Evolutionary conservation across 495 filamentous ascomycete genomes (phyloP), one percentile per base, ranked within the genome.

Genomic region (Aspergillus saccharolyticus): DNA sequence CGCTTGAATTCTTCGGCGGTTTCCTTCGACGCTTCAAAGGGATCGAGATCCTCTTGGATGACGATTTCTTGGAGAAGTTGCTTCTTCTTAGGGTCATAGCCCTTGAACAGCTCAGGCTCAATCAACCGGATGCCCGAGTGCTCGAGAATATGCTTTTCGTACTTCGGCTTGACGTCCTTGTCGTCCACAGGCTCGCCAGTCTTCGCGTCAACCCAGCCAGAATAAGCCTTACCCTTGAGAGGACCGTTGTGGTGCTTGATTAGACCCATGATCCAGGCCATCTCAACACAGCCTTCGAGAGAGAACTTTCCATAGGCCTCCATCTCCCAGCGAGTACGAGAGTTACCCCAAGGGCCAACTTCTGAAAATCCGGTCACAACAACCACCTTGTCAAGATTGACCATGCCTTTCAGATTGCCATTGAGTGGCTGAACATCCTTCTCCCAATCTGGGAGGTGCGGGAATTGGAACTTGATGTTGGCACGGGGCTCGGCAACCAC

Each of bases 241-340:
- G 91, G 89, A n/a, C 94, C 95, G 61, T 97, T 97, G 77, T 96
- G 90, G 70, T 99, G 95, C 77, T 89, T 96, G 74, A 99, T 97
- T 56, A 97, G 86, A 55, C 95, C 95, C 94, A 97, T 99, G 68
- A 99, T 89, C 94, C 94, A 99, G 28, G 94, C 91, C 94, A 99
- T 97, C 74, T 99, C 94, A 56, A 99, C 87, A 67, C 94, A 97
- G 17, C 94, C 94, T 73, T 97, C 94, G 17, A 97, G 85, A 17
- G 95, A 97, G 78, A 99, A 99, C 66, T 95, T 80, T 63, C 94
- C 94, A 62, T 91, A 83, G 12, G 95, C 91, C 74, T 99, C 94
- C 92, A 97, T 99, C 75, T 99, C 91, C 94, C 94, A 99, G 33
- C 94, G 85, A 39, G 94, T 99, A 56, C 95, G 85, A 1, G 95